Evolutionary conservation across 192 early-diverging fungal species (phyloP), one percentile per base, ranked within the genome.

Genomic region (Backusella parvicylindrica): DNA sequence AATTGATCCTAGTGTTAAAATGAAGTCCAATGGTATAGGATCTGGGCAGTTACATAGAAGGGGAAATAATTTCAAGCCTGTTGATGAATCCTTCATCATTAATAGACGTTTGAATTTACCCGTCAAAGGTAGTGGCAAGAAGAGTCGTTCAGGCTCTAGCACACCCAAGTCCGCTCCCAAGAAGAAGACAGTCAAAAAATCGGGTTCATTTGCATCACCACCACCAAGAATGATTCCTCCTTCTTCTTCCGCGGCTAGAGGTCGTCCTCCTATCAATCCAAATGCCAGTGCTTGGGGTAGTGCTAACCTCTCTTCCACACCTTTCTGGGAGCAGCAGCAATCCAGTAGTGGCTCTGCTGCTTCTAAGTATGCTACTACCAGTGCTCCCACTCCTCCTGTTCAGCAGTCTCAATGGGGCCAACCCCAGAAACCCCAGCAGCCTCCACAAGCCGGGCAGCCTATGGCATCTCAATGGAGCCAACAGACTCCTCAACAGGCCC

Each of bases 31-130:
- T 21, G 68, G 73, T 23, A 18, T 82, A 23, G 81, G 81, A 8
- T 40, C 69, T 28, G 81, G 81, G 23, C 60, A 75, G 37, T 68
- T 82, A 0, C 76, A 82, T 73, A 70, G 81, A 13, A 75, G 66
- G 70, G 81, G 81, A 64, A n/a, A 18, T 0, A 82, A 82, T 23
- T 82, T 71, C 18, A 78, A 72, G 26, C 81, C 81, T 30, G 77
- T 82, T 5, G 77, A 78, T 36, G 81, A 82, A 32, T 38, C 71
- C 41, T 26, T 21, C 18, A 82, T 82, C 63, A 38, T 82, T 21
- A 75, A 76, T 18, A 77, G 78, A 64, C 70, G 81, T 15, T 64
- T 76, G 37, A 67, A 70, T 33, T 72, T 68, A 43, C 35, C 68
- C 6, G 7, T 64, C 16, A 40, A 71, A 11, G 65, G 73, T 32